phyloP scores from a whole-genome alignment of 2,329 filamentous ascomycete genomes.

The Bipolaris victoriae region DNA sequence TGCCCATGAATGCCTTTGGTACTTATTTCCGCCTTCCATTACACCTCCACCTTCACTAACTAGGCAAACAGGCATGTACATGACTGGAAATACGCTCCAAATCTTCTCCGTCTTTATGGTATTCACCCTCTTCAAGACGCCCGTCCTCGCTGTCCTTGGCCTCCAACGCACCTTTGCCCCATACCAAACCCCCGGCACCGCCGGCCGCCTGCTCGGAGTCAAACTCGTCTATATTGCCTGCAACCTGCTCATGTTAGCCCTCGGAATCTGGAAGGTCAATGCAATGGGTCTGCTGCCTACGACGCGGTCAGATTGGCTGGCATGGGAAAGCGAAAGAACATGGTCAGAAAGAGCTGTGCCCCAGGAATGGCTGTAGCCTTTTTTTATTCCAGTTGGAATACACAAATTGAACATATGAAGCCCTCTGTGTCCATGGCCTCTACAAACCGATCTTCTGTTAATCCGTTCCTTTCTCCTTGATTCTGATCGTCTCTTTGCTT shows the following conservation, averaged over 20 bases:
- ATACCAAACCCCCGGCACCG: slow-evolving; percentile 84
- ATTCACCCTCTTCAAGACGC: slow-evolving; percentile 98
- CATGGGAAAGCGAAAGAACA: slow-evolving; percentile 80
- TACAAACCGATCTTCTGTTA: neutral
- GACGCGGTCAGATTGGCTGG: slow-evolving; percentile 95
- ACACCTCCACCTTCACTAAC: slow-evolving; percentile 1
- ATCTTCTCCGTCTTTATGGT: slow-evolving; percentile 99
- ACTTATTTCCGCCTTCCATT: slow-evolving; percentile 8
- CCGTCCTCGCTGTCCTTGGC: slow-evolving; percentile 79
- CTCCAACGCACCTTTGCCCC: slow-evolving; percentile 89
- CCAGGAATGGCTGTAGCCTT: slow-evolving; percentile 41
- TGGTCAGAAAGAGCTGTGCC: slow-evolving; percentile 48
- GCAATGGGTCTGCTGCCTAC: slow-evolving; percentile 96
- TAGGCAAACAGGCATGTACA: slow-evolving; percentile 77
- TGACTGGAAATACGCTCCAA: slow-evolving; percentile 97
- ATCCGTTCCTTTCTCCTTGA: too few species aligned
- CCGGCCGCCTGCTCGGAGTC: slow-evolving; percentile 74
- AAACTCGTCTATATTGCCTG: slow-evolving; percentile 88
- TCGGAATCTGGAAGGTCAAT: slow-evolving; percentile 97
- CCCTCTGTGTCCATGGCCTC: neutral
- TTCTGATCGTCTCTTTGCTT: neutral
- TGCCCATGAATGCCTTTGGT: slow-evolving; percentile 98
- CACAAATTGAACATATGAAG: neutral
- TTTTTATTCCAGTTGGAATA: neutral
- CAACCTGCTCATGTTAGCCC: slow-evolving; percentile 79